These are phyloP conservation scores for Aechmea fasciata DNA, from an alignment of 176 grass and related monocot species.

Conservation along the genomic window DNA sequence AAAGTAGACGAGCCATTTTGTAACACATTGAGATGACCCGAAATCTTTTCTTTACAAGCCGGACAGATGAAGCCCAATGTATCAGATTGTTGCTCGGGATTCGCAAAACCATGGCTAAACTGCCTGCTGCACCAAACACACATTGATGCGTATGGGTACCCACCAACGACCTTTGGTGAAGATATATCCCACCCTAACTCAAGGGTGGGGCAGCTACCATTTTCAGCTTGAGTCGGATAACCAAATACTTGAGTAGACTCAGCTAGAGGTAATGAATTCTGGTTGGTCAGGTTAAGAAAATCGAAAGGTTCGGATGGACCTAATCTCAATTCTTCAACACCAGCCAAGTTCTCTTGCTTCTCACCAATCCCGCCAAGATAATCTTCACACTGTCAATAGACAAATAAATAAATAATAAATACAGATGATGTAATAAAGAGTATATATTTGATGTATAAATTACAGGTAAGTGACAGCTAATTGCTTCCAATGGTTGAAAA, in stretches of 20 bases:
- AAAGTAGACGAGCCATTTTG: not conserved
- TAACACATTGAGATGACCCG: constrained; percentile 27
- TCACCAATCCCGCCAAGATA: constrained; percentile 36
- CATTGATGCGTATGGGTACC: constrained; percentile 28
- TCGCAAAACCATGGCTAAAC: constrained; percentile 48
- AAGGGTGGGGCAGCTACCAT: constrained; percentile 20
- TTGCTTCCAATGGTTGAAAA: no score
- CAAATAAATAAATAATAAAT: no score
- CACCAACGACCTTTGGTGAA: constrained; percentile 32
- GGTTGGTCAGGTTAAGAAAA: constrained; percentile 24
- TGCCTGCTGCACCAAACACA: constrained; percentile 70
- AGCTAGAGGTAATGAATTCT: constrained; percentile 20
- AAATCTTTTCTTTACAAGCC: constrained; percentile 58
- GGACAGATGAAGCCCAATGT: constrained; percentile 66
- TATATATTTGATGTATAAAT: no score
- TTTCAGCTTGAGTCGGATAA: constrained; percentile 37
- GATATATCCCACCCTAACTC: constrained; percentile 72
- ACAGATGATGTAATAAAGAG: no score
- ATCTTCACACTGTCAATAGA: constrained; percentile 49
- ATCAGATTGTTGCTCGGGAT: constrained; percentile 34
- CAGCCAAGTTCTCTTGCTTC: constrained; percentile 36
- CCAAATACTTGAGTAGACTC: constrained; percentile 53
- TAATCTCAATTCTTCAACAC: constrained; percentile 36
- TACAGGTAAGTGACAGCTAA: no score
- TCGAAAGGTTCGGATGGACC: constrained; percentile 26